Evolutionary conservation across 345 rosid genomes (phyloP), one percentile per base, ranked within the genome.

Genomic region (Populus euphratica): DNA sequence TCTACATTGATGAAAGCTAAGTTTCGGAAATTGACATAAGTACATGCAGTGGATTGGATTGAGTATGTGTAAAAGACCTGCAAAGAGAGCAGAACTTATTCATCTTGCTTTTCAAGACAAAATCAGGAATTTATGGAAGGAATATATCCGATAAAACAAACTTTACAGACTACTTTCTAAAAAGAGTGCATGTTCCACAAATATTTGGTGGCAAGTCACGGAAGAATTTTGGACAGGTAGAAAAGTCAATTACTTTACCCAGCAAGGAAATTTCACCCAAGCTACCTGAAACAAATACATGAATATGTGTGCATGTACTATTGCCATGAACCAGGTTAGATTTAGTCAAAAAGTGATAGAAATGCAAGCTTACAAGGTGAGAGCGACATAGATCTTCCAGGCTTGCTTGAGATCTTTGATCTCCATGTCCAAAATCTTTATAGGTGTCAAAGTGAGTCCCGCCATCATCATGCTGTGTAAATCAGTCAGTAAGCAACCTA

Each of bases 381-480:
- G 94, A 92, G 63, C 92, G 97, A 78, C 98, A 96, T 67, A 96
- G 97, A 86, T 93, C 98, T 88, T 92, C 98, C 74, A 96, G 85
- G 87, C 87, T 96, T 81, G 88, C 86, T 83, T 86, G 90, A 81
- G 90, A 87, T 59, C 76, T 77, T 66, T 84, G 85, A 71, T 67
- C 85, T 50, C 77, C 88, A 39, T 80, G 70, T 56, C 80, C 90
- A 78, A 84, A 87, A 70, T 85, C 87, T 72, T 84, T 85, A 77
- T 83, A 63, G 70, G 70, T 54, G 70, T 79, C 86, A 71, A 81
- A 77, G 31, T 72, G 82, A 70, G 87, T 79, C 43, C 83, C 56
- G 54, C 67, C 79, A 54, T 77, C 87, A 70, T 79, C 81, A 73
- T 85, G 81, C 89, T 88, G 82, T 33, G 50, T 41, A 70, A 68